Evolutionary conservation across 2,329 filamentous ascomycete genomes (phyloP).

Genomic region (Penicillium thymicola): DNA sequence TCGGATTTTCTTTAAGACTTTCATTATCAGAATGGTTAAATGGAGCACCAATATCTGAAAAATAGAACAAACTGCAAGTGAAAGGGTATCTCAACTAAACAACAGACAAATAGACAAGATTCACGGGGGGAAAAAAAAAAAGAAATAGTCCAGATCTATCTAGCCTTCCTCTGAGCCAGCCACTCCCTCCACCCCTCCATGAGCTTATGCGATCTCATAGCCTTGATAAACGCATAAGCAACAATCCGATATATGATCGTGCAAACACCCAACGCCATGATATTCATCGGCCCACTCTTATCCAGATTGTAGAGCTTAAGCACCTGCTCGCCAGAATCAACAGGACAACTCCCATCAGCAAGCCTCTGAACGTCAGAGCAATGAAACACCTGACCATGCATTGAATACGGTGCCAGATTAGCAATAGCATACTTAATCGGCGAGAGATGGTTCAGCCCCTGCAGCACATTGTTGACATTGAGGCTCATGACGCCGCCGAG

Average conservation of each 20-base stretch:
- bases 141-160: not conserved
- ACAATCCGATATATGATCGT: conserved; percentile 64
- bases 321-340: conserved; percentile 65
- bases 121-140: not conserved
- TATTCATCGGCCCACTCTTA: conserved; percentile 57
- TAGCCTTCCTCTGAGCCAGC: conserved; percentile 11
- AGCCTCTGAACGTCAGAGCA: conserved; percentile 61
- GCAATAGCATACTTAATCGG: conserved; percentile 68
- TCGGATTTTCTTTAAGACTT: not conserved
- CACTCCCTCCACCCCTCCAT: conserved; percentile 24
- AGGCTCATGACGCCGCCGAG: conserved; percentile 71
- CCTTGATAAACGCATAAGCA: conserved; percentile 37
- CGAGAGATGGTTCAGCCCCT: conserved; percentile 67
- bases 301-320: conserved; percentile 65
- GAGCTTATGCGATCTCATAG: conserved; percentile 22
- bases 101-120: not conserved
- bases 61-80: not conserved
- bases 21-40: not conserved
- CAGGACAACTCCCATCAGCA: conserved; percentile 60
- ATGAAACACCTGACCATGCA: conserved; percentile 60
- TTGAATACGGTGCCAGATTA: conserved; percentile 64
- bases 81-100: not conserved
- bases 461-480: conserved; percentile 63
- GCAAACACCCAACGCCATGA: conserved; percentile 61
- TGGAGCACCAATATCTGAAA: not conserved